Base-by-base conservation (phyloP, 192 early-diverging fungal genomes). In the Helicostylum pulchrum region DNA sequence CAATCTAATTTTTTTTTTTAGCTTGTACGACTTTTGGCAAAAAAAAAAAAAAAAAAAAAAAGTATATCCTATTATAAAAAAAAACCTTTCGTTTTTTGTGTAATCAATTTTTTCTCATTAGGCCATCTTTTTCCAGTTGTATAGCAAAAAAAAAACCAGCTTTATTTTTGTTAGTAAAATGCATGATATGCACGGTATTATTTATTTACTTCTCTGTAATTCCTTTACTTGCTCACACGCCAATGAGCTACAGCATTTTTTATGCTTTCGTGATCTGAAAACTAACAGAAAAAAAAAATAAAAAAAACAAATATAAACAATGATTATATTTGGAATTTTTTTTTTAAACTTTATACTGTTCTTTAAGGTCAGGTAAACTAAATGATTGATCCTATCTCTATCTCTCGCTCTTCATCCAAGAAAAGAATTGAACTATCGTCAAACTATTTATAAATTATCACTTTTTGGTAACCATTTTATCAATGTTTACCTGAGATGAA, bases 381-480 rank as follows among this genome's bases (percentile, higher is more conserved):
- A 64, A 63, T 26, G 68, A 19, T 42, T 64, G 61, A 65, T 99
- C 95, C 26, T 26, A 1, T 7, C n/a, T n/a, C n/a, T n/a, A n/a
- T n/a, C n/a, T 97, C 95, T 56, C 87, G 83, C 5, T 91, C 89
- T 65, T 93, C 90, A 77, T 99, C 95, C 74, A 93, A 88, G 15
- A 93, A 80, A 68, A 95, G 78, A 10, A 95, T 81, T 7, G 83
- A 80, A 7, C 97, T 95, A 71, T 99, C 94, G 3, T 86, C 80
- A 49, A 88, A 94, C n/a, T n/a, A n/a, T n/a, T n/a, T n/a, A 99
- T 65, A 87, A 74, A 43, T 73, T 88, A 48, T 94, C 91, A 0
- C 90, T 91, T 10, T 83, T 88, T 0, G 97, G 97, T 57, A 97
- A 73, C 95, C 95, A 99, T 73, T 87, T 87, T 5, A 97, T 80